These are phyloP conservation scores for Tetrapisispora namnaoensis DNA, from an alignment of 805 yeast species.

Conservation along the genomic window DNA sequence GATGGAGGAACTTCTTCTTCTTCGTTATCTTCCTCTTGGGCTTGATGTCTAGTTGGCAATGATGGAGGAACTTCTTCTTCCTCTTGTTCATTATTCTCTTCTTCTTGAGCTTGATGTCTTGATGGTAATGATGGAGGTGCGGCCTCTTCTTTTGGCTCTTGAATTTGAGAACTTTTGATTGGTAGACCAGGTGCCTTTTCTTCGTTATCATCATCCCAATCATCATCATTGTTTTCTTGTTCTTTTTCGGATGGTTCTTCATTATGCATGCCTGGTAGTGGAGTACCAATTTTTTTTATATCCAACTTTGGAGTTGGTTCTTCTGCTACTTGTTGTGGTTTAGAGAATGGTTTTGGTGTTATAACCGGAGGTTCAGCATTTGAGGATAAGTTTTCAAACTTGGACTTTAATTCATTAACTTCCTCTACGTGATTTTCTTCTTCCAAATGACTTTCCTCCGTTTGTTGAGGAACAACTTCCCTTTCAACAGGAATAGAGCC, in stretches of 20 bases:
- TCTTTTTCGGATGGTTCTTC: slow-evolving; percentile 19
- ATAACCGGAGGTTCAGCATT: slow-evolving; percentile 23
- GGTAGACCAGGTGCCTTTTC: slow-evolving; percentile 9
- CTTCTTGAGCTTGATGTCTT: slow-evolving; percentile 4
- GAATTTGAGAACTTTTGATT: slow-evolving; percentile 10
- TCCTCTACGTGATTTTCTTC: slow-evolving; percentile 20
- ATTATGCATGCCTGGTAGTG: slow-evolving; percentile 27
- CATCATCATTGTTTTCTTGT: slow-evolving; percentile 14
- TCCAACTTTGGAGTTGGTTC: slow-evolving; percentile 10
- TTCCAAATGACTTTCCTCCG: slow-evolving; percentile 21
- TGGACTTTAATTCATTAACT: slow-evolving; percentile 31
- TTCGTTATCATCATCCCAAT: slow-evolving; percentile 22
- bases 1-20: slow-evolving; percentile 13
- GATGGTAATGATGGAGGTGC: slow-evolving; percentile 15
- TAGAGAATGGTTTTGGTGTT: slow-evolving; percentile 18
- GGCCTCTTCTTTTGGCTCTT: slow-evolving; percentile 18
- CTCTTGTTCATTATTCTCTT: slow-evolving; percentile 11
- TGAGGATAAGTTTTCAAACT: slow-evolving; percentile 27
- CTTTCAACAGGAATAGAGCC: slow-evolving; percentile 15
- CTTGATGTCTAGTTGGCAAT: slow-evolving; percentile 8
- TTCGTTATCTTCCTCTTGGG: not conserved
- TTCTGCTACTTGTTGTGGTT: slow-evolving; percentile 10
- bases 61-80: slow-evolving; percentile 17
- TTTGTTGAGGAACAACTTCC: slow-evolving; percentile 21
- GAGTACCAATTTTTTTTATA: slow-evolving; percentile 22